A percentile compares a stretch with the other conserved stretches of the same genome.
Conservation (phyloP, 441 rosid genomes). For the Mallotus repandus region DNA sequence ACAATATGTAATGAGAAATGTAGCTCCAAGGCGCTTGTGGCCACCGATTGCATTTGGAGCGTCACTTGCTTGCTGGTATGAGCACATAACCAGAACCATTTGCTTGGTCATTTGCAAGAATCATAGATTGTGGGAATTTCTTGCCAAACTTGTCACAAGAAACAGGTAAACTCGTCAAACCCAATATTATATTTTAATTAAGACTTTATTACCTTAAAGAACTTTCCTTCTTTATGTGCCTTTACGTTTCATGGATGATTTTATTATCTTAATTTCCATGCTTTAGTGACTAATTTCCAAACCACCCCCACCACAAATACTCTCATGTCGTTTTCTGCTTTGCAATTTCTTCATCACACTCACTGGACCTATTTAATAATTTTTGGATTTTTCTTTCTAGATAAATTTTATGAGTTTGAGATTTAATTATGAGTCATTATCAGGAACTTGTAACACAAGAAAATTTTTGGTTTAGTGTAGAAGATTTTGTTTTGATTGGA, state of each 20-base stretch:
- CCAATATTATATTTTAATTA: neutral
- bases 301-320: constrained; percentile 20
- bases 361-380: no score
- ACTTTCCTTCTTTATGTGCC: neutral
- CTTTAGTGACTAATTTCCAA: constrained; percentile 12
- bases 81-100: constrained; percentile 78
- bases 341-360: neutral
- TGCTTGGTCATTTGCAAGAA: constrained; percentile 81
- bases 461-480: no score
- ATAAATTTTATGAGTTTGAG: no score
- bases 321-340: neutral
- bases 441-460: no score
- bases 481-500: no score
- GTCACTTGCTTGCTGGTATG: constrained; percentile 89
- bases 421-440: no score
- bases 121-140: constrained; percentile 80
- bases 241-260: neutral
- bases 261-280: neutral
- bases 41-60: constrained; percentile 81
- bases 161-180: constrained; percentile 61
- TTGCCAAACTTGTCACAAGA: constrained; percentile 69
- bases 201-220: no score
- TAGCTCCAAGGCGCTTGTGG: constrained; percentile 90
- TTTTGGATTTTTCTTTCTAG: no score
- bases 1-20: constrained; percentile 73